Evolutionary conservation across 345 rosid genomes (phyloP).

Genomic region (Citrus medica): DNA sequence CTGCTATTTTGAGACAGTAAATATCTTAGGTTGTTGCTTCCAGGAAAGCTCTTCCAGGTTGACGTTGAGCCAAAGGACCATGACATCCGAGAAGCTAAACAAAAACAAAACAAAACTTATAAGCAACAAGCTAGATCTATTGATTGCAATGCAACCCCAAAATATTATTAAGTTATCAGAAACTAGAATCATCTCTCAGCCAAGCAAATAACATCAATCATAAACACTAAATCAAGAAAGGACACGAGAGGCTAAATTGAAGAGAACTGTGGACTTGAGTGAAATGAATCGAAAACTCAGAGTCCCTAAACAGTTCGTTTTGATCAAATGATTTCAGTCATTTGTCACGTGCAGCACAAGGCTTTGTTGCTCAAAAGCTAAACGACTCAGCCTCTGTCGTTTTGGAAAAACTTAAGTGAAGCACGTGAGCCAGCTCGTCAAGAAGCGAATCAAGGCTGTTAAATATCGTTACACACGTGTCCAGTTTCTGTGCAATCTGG

Average conservation of each 20-base stretch:
- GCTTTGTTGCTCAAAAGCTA: too few species aligned
- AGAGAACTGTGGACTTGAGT: too few species aligned
- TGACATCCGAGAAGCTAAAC: slow-evolving; percentile 16
- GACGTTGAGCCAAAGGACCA: slow-evolving; percentile 12
- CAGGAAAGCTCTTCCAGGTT: slow-evolving; percentile 19
- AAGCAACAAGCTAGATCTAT: neutral
- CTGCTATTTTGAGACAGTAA: neutral
- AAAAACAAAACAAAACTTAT: neutral
- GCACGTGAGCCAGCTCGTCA: too few species aligned
- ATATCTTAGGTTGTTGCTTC: neutral
- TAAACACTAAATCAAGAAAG: neutral
- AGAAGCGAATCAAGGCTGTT: too few species aligned
- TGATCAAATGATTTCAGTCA: too few species aligned
- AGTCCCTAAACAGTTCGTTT: too few species aligned
- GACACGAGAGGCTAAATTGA: neutral
- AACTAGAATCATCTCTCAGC: neutral
- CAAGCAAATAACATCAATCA: neutral
- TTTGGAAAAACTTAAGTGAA: too few species aligned
- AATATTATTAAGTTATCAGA: neutral
- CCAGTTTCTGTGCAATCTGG: too few species aligned
- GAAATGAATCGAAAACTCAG: too few species aligned
- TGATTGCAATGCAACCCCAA: neutral
- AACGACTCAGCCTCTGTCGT: too few species aligned
- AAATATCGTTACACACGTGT: too few species aligned
- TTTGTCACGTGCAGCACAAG: too few species aligned